These are phyloP conservation scores for Parathielavia appendiculata DNA, from an alignment of 495 filamentous ascomycete species.

Conservation along the genomic window DNA sequence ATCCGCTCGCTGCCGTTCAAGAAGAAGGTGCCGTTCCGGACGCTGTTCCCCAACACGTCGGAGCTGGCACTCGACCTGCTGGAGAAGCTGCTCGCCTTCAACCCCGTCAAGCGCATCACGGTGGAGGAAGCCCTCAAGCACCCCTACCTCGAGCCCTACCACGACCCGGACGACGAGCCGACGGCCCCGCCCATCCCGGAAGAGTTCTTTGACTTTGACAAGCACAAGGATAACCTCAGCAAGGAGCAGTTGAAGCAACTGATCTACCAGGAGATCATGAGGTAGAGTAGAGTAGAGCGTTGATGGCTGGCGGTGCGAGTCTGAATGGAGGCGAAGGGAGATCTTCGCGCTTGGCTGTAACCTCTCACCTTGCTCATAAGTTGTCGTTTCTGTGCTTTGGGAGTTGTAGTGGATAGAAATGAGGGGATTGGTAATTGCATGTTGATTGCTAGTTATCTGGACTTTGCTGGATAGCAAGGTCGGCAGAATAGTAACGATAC, in stretches of 20 bases:
- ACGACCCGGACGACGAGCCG: slow-evolving; percentile 98
- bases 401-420: slow-evolving; percentile 2
- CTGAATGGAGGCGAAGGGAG: no score
- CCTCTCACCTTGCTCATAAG: background rate
- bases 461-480: background rate
- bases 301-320: background rate
- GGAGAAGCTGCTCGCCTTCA: slow-evolving; percentile 95
- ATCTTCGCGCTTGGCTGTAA: no score
- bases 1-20: slow-evolving; percentile 99
- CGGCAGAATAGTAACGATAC: background rate
- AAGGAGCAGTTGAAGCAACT: slow-evolving; percentile 97
- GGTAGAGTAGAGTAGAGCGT: slow-evolving; percentile 57
- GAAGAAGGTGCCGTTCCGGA: slow-evolving; percentile 98
- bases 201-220: slow-evolving; percentile 99
- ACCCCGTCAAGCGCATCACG: slow-evolving; percentile 96
- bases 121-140: slow-evolving; percentile 97
- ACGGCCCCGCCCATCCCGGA: slow-evolving; percentile 94
- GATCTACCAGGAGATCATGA: slow-evolving; percentile 99
- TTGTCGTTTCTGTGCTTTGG: background rate
- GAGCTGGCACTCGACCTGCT: slow-evolving; percentile 89
- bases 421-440: background rate
- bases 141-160: slow-evolving; percentile 97
- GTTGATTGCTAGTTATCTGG: background rate
- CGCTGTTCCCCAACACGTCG: slow-evolving; percentile 95
- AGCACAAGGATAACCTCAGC: slow-evolving; percentile 97